Evolutionary conservation across 495 filamentous ascomycete genomes (phyloP).

Genomic region (Tuber umbilicatum): DNA sequence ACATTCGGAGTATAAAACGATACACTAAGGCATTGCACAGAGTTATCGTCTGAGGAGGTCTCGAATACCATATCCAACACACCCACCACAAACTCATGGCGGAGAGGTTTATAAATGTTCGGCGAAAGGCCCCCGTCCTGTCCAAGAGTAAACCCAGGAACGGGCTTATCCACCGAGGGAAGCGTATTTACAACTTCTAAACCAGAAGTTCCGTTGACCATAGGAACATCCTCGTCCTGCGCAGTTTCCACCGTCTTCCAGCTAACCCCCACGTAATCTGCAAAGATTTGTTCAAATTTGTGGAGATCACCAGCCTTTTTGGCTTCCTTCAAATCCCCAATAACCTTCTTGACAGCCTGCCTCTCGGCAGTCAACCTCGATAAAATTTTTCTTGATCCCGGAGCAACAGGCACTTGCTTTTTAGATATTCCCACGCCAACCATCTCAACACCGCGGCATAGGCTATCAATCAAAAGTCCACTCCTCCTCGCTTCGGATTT

Average conservation of each 20-base stretch:
- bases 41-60: conserved; percentile 7
- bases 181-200: neutral
- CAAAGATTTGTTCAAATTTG: conserved; percentile 30
- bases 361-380: conserved; percentile 17
- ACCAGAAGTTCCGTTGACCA: conserved; percentile 20
- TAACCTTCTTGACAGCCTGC: neutral
- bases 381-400: conserved; percentile 5
- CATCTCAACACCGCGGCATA: conserved; percentile 34
- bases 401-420: neutral
- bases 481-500: conserved; percentile 13
- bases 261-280: conserved; percentile 22
- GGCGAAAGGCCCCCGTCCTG: neutral
- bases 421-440: neutral
- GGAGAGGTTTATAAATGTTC: conserved; percentile 19
- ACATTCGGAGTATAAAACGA: conserved; percentile 34
- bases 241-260: neutral
- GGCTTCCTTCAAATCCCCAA: conserved; percentile 19
- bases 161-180: neutral
- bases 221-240: conserved; percentile 18
- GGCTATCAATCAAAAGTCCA: conserved; percentile 37
- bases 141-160: neutral
- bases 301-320: conserved; percentile 10
- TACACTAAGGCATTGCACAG: conserved; percentile 16
- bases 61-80: conserved; percentile 34
- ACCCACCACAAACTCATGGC: conserved; percentile 27